Percentiles rank a stretch among this genome's conserved stretches.
Conservation (phyloP, 768 basidiomycete species). For the Guyanaporus albipodus region DNA sequence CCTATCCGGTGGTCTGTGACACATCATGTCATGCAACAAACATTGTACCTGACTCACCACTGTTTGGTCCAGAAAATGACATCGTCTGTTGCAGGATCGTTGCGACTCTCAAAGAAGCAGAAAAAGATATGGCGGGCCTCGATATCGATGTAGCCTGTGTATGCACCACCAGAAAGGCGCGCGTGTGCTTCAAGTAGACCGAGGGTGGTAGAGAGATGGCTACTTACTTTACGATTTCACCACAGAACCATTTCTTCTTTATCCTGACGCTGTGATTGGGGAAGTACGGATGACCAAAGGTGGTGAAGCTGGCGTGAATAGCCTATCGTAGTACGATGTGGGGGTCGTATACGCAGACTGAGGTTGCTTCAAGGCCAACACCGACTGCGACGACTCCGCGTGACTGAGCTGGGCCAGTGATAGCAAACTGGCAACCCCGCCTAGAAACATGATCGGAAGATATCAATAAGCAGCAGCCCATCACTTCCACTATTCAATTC, state of each 20-base stretch:
- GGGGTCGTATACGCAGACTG: slow-evolving; percentile 7
- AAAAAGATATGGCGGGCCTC: slow-evolving; percentile 65
- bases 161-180: slow-evolving; percentile 41
- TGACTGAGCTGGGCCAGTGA: slow-evolving; percentile 12
- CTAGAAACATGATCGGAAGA: slow-evolving; percentile 8
- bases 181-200: neutral
- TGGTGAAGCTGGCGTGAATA: slow-evolving; percentile 38
- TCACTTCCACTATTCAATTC: too few relatives aligned
- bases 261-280: slow-evolving; percentile 41
- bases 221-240: slow-evolving; percentile 37
- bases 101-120: slow-evolving; percentile 72
- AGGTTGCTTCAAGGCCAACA: slow-evolving; percentile 9
- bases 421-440: slow-evolving; percentile 13
- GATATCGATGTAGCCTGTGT: slow-evolving; percentile 67
- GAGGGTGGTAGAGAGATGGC: neutral
- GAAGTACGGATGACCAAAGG: slow-evolving; percentile 41
- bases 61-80: slow-evolving; percentile 58
- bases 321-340: slow-evolving; percentile 28
- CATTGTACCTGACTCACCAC: slow-evolving; percentile 44
- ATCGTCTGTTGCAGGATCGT: slow-evolving; percentile 52
- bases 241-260: slow-evolving; percentile 39
- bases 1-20: slow-evolving; percentile 17
- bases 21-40: neutral
- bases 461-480: too few relatives aligned
- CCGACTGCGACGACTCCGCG: slow-evolving; percentile 23